A percentile compares a stretch with the other conserved stretches of the same genome.
Conservation (phyloP, 2,329 filamentous ascomycete species). For the Trichoderma oligosporum region DNA sequence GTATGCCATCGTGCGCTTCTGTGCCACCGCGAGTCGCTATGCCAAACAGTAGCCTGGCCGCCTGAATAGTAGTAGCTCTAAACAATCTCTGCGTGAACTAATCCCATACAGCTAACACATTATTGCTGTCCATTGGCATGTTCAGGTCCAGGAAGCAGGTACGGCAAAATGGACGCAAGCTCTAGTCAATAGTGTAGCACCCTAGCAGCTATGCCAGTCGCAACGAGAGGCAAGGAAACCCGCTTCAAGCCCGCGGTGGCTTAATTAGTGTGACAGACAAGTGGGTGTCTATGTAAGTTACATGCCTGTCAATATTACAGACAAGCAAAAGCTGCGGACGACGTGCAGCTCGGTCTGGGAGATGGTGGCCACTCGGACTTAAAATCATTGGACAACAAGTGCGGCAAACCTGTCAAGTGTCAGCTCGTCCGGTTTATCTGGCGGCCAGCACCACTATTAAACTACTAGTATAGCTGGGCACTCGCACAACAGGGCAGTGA, state of each 20-base stretch:
- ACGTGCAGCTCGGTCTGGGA: conserved; percentile 10
- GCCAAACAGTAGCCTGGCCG: background rate
- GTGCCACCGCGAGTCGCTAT: background rate
- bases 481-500: conserved; percentile 2
- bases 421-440: conserved; percentile 3
- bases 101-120: background rate
- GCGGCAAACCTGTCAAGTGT: background rate
- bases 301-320: conserved; percentile 10
- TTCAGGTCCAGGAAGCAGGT: background rate
- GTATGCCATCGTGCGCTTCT: no score
- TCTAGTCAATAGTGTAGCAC: no score
- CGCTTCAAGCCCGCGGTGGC: background rate
- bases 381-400: conserved; percentile 8
- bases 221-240: background rate
- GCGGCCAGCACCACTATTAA: background rate
- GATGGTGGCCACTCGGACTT: background rate
- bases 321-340: conserved; percentile 5
- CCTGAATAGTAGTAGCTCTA: no score
- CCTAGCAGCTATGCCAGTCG: background rate
- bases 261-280: background rate
- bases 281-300: background rate
- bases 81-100: background rate
- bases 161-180: no score
- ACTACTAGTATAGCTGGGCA: background rate
- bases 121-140: background rate